phyloP scores from a whole-genome alignment of 768 basidiomycete genomes.

The Fomitopsis serialis region DNA sequence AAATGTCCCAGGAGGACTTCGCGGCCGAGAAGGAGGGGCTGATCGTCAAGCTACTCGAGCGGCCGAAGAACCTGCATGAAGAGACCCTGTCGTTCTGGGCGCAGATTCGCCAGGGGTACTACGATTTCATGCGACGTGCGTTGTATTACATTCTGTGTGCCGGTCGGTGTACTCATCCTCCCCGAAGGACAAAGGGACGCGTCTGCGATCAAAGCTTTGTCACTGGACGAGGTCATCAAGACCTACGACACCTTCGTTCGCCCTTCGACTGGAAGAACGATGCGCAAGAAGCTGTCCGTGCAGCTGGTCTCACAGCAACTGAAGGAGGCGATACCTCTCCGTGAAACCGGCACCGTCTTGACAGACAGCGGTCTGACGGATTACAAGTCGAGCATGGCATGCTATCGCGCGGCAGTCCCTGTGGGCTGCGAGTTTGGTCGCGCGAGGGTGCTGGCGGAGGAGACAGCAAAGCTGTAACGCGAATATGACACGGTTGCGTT shows the following conservation, averaged over 20 bases:
- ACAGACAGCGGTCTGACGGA: conserved; percentile 1
- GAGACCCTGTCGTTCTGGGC: conserved; percentile 20
- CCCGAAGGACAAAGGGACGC: conserved; percentile 16
- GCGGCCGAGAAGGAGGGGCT: conserved; percentile 17
- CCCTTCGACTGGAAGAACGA: conserved; percentile 6
- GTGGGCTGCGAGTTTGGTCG: conserved; percentile 1
- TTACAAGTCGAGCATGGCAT: conserved; percentile 17
- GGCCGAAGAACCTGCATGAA: conserved; percentile 19
- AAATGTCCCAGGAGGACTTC: conserved; percentile 5
- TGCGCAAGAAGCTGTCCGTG: conserved; percentile 20
- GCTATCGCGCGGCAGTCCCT: conserved; percentile 16
- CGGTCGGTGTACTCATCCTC: not conserved
- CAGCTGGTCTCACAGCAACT: conserved; percentile 19
- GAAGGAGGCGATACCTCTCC: not conserved
- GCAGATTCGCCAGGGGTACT: conserved; percentile 15
- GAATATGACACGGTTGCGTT: too few relatives aligned
- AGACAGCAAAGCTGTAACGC: too few relatives aligned
- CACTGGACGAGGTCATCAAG: conserved; percentile 10
- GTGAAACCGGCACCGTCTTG: not conserved
- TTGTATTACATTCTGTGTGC: not conserved
- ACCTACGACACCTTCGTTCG: conserved; percentile 15
- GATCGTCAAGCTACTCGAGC: conserved; percentile 17
- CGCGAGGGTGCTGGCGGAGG: too few relatives aligned
- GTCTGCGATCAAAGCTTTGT: conserved; percentile 8
- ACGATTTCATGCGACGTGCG: conserved; percentile 21